These are phyloP conservation scores for Ophiobolus disseminans DNA, from an alignment of 2,329 filamentous ascomycete genomes.

Conservation along the genomic window DNA sequence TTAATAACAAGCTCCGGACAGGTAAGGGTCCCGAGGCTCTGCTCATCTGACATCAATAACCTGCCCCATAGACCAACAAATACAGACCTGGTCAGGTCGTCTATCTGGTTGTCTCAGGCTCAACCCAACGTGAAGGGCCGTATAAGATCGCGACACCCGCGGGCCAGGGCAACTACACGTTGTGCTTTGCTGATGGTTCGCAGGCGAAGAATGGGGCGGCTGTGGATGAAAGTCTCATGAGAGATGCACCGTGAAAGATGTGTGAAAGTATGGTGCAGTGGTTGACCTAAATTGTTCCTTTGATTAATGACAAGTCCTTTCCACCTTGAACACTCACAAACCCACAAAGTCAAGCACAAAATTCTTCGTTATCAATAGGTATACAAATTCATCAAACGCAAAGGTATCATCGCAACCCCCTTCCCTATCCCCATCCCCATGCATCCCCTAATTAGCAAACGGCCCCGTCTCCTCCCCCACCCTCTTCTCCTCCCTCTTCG, in stretches of 20 bases:
- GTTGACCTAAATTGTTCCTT: too few species aligned
- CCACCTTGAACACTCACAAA: too few species aligned
- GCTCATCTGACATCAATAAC: not conserved
- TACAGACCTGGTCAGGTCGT: not conserved
- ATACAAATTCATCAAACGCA: too few species aligned
- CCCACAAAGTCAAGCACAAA: too few species aligned
- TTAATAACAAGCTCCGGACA: not conserved
- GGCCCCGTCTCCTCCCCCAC: not conserved
- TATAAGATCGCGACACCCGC: not conserved
- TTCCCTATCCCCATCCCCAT: too few species aligned
- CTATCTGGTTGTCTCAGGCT: not conserved
- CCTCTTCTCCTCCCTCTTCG: slow-evolving; percentile 55
- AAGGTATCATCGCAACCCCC: too few species aligned
- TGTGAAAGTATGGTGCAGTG: too few species aligned
- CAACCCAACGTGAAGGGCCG: not conserved
- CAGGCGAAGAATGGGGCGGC: not conserved
- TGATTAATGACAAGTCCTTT: too few species aligned
- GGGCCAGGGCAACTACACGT: not conserved
- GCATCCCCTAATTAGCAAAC: slow-evolving; percentile 3
- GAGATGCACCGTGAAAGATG: too few species aligned
- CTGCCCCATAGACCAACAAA: not conserved
- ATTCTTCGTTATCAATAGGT: too few species aligned
- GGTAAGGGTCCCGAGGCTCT: not conserved
- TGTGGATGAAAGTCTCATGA: not conserved
- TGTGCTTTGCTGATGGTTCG: not conserved